Percentiles rank a stretch among this genome's conserved stretches.
Evolutionary conservation across 805 yeast genomes (phyloP).

Genomic region (Komagataella phaffii): DNA sequence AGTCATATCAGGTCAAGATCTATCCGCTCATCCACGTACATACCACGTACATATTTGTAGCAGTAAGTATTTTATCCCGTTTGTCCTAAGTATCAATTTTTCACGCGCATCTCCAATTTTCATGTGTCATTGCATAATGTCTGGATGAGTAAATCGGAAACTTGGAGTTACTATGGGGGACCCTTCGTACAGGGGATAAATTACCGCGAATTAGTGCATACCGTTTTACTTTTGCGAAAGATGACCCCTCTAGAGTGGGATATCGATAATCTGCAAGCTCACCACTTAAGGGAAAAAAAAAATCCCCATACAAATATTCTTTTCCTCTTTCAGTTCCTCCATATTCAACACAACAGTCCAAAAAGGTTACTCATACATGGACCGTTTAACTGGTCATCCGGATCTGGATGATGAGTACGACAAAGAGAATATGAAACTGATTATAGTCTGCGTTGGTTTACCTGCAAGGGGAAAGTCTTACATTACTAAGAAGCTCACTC

Average conservation of each 20-base stretch:
- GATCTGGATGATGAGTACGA: conserved; percentile 4
- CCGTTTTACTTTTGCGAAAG: not conserved
- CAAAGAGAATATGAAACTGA: conserved; percentile 27
- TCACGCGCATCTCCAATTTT: not conserved
- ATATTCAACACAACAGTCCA: not conserved
- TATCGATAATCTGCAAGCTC: not conserved
- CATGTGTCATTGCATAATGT: not conserved
- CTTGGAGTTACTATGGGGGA: not conserved
- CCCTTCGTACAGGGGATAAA: not conserved
- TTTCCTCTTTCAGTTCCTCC: not conserved
- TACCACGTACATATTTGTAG: not conserved
- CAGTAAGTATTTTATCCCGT: not conserved
- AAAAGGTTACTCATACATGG: not conserved
- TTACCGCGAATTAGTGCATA: not conserved
- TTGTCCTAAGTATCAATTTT: not conserved
- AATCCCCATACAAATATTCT: not conserved
- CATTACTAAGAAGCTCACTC: conserved; percentile 47
- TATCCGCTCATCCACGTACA: not conserved
- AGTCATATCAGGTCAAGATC: not conserved
- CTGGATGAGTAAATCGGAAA: not conserved
- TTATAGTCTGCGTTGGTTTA: conserved; percentile 59
- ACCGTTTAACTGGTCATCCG: conserved; percentile 3
- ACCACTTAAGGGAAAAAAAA: not conserved
- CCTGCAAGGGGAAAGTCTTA: conserved; percentile 75
- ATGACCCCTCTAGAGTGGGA: not conserved